Evolutionary conservation across 495 filamentous ascomycete genomes (phyloP).

Genomic region (Aspergillus carlsbadensis): DNA sequence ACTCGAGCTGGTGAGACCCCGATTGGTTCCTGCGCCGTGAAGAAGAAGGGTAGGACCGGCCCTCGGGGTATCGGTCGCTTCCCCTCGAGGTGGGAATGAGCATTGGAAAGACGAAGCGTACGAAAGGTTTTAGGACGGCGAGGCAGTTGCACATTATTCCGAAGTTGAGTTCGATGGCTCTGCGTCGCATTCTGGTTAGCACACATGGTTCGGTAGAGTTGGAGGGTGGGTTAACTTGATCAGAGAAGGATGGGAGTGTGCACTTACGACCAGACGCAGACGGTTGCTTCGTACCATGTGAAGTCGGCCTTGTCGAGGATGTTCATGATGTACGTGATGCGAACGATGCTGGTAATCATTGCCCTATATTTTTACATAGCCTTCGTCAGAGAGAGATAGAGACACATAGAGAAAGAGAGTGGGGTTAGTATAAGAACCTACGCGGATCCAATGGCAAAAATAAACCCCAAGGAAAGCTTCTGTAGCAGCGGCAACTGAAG

Average conservation of each 20-base stretch:
- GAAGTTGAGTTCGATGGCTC: slow-evolving; percentile 4
- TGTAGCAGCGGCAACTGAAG: slow-evolving; percentile 1
- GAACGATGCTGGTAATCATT: not conserved
- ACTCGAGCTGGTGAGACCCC: not conserved
- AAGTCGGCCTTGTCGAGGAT: not conserved
- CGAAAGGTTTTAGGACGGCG: slow-evolving; percentile 3
- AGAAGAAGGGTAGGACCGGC: too few relatives aligned
- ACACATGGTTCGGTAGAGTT: too few relatives aligned
- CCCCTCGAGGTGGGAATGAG: not conserved
- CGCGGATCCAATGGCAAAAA: slow-evolving; percentile 5
- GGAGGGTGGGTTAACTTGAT: not conserved
- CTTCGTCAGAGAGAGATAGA: not conserved
- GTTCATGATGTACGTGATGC: slow-evolving; percentile 3
- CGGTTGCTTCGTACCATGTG: slow-evolving; percentile 1
- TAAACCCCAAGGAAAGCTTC: not conserved
- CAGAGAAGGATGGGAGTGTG: too few relatives aligned
- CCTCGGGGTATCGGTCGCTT: too few relatives aligned
- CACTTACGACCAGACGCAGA: slow-evolving; percentile 6
- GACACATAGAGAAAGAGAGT: too few relatives aligned
- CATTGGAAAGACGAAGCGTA: slow-evolving; percentile 3
- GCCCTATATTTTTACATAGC: not conserved
- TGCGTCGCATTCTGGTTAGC: not conserved
- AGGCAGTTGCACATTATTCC: slow-evolving; percentile 7
- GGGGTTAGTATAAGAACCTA: not conserved
- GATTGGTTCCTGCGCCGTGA: not conserved